Percentiles rank a stretch among this genome's conserved stretches.
Conservation (phyloP, 139 green algal genomes). For the Picocystis salinarum region DNA sequence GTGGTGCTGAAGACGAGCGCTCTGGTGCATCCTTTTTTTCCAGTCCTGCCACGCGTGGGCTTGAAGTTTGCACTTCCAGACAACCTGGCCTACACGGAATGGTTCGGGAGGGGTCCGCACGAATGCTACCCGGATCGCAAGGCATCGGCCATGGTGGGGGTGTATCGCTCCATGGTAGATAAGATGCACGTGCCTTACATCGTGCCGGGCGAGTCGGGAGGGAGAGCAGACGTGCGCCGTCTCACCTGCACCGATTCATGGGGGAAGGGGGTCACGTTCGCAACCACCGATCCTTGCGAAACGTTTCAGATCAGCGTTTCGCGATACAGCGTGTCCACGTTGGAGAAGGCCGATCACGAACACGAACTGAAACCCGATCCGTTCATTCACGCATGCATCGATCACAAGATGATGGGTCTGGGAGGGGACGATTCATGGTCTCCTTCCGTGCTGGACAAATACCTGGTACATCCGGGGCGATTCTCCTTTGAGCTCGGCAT, state of each 20-base stretch:
- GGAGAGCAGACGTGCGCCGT: conserved; percentile 48
- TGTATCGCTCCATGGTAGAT: conserved; percentile 4
- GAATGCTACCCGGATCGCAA: conserved; percentile 84
- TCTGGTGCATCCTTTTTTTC: background rate
- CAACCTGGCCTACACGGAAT: conserved; percentile 18
- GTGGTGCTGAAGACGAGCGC: background rate
- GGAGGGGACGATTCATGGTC: conserved; percentile 88
- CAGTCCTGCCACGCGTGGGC: conserved; percentile 46
- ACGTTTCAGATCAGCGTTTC: conserved; percentile 18
- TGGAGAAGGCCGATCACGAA: conserved; percentile 37
- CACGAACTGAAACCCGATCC: conserved; percentile 30
- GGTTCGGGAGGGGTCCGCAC: conserved; percentile 63
- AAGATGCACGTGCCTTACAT: conserved; percentile 70
- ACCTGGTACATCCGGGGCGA: conserved; percentile 25
- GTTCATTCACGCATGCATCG: conserved; percentile 50
- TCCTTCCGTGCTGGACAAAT: conserved; percentile 40
- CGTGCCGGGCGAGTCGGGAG: conserved; percentile 53
- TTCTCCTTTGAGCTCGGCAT: background rate
- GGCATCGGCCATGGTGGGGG: conserved; percentile 5
- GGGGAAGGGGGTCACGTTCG: conserved; percentile 4
- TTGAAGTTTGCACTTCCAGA: conserved; percentile 22
- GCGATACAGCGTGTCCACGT: background rate
- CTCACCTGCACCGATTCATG: conserved; percentile 13
- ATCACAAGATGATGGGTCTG: conserved; percentile 74
- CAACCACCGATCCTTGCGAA: background rate